These are phyloP conservation scores for Podochytrium sp. DNA, from an alignment of 192 early-diverging fungal genomes.

Conservation along the genomic window DNA sequence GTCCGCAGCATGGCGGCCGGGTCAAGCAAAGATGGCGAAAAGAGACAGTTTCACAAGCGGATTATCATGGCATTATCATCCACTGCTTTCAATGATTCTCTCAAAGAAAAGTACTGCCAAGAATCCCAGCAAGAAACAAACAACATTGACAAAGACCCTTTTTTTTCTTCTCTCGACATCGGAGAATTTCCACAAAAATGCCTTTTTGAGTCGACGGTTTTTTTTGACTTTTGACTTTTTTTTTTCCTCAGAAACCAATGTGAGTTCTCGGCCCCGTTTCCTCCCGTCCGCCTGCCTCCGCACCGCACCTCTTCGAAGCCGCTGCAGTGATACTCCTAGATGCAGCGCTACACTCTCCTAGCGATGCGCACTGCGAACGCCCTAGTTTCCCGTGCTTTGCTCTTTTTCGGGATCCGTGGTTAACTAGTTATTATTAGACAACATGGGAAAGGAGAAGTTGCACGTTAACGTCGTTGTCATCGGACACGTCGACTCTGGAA, in stretches of 20 bases:
- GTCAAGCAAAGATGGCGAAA: too few species aligned
- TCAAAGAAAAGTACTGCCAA: too few species aligned
- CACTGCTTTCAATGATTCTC: too few species aligned
- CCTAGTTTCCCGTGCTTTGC: not conserved
- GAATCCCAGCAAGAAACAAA: too few species aligned
- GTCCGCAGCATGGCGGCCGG: too few species aligned
- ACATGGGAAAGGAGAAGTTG: conserved; percentile 33
- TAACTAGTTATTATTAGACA: not conserved
- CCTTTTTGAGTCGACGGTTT: too few species aligned
- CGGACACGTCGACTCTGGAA: conserved; percentile 99
- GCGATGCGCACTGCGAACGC: not conserved
- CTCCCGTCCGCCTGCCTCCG: not conserved
- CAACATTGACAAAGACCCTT: too few species aligned
- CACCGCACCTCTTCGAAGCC: not conserved
- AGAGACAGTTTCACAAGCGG: too few species aligned
- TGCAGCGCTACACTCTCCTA: not conserved
- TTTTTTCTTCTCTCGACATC: too few species aligned
- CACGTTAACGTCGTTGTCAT: conserved; percentile 74
- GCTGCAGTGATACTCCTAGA: not conserved
- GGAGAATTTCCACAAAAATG: too few species aligned
- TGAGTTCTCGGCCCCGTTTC: not conserved
- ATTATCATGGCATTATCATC: too few species aligned
- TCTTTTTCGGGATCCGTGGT: not conserved
- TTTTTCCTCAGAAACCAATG: not conserved
- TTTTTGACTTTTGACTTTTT: not conserved